These are phyloP conservation scores for Ballota nigra DNA, from an alignment of 257 asterid genomes.

Conservation along the genomic window DNA sequence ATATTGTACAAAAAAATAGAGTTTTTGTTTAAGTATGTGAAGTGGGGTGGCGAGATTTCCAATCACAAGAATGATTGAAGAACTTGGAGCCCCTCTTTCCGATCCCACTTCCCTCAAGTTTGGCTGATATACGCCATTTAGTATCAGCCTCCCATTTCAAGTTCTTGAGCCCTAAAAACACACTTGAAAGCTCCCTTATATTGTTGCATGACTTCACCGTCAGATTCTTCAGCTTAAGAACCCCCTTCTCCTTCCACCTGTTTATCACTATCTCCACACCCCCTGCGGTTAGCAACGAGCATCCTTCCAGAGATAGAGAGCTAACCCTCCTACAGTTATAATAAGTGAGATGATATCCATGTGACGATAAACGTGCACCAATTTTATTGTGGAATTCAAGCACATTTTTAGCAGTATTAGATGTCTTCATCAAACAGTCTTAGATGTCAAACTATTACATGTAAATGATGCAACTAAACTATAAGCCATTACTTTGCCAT, in stretches of 20 bases:
- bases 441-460: too few relatives aligned
- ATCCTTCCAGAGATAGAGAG: conserved; percentile 55
- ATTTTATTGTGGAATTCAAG: too few relatives aligned
- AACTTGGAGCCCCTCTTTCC: conserved; percentile 55
- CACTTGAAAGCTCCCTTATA: conserved; percentile 53
- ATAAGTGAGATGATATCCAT: too few relatives aligned
- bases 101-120: conserved; percentile 57
- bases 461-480: too few relatives aligned
- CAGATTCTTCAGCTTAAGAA: conserved; percentile 46
- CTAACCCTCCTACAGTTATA: conserved; percentile 46
- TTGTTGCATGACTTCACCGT: conserved; percentile 57
- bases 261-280: conserved; percentile 59
- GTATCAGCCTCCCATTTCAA: conserved; percentile 72
- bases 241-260: conserved; percentile 38
- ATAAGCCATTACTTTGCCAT: too few relatives aligned
- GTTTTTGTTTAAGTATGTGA: too few relatives aligned
- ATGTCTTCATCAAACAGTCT: too few relatives aligned
- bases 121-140: conserved; percentile 43
- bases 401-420: too few relatives aligned
- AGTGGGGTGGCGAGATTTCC: too few relatives aligned
- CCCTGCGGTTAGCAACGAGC: conserved; percentile 56
- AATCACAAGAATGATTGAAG: conserved; percentile 57
- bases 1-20: too few relatives aligned
- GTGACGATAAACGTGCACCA: too few relatives aligned
- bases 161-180: conserved; percentile 50